Percentiles rank a stretch among this genome's conserved stretches.
These are phyloP conservation scores for Letharia lupina DNA, from an alignment of 495 filamentous ascomycete genomes.

Conservation along the genomic window DNA sequence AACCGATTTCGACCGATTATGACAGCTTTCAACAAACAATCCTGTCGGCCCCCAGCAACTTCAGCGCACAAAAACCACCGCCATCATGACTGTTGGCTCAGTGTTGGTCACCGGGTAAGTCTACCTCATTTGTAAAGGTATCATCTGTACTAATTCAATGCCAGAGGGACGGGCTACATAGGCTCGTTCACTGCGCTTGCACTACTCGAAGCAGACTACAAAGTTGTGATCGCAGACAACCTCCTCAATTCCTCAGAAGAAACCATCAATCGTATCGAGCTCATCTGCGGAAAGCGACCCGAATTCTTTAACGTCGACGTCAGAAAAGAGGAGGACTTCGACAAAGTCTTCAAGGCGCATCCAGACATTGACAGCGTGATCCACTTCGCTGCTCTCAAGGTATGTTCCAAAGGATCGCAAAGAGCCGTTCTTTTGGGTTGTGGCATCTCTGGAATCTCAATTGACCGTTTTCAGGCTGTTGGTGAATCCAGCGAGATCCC, in stretches of 20 bases:
- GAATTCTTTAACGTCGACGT: conserved; percentile 80
- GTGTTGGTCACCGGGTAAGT: conserved; percentile 87
- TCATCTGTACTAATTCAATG: conserved; percentile 12
- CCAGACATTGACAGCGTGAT: conserved; percentile 95
- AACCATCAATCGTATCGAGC: conserved; percentile 82
- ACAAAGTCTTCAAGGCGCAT: conserved; percentile 81
- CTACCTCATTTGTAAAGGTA: neutral
- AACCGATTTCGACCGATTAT: neutral
- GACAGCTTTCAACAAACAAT: neutral
- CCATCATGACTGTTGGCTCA: conserved; percentile 69
- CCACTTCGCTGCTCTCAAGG: conserved; percentile 97
- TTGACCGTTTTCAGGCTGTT: conserved; percentile 56
- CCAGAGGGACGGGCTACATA: conserved; percentile 95
- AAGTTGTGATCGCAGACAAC: conserved; percentile 92
- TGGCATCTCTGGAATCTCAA: neutral
- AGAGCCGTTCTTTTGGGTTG: neutral
- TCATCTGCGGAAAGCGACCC: conserved; percentile 83
- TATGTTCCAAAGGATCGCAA: conserved; percentile 32
- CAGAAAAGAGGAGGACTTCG: conserved; percentile 71
- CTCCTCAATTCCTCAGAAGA: conserved; percentile 92
- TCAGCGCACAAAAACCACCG: neutral
- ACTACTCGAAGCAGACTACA: conserved; percentile 86
- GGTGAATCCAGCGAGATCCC: conserved; percentile 94
- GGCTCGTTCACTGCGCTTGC: conserved; percentile 93
- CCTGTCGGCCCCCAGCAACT: neutral